Evolutionary conservation across 345 rosid genomes (phyloP).

Genomic region (Eucalyptus marginata): DNA sequence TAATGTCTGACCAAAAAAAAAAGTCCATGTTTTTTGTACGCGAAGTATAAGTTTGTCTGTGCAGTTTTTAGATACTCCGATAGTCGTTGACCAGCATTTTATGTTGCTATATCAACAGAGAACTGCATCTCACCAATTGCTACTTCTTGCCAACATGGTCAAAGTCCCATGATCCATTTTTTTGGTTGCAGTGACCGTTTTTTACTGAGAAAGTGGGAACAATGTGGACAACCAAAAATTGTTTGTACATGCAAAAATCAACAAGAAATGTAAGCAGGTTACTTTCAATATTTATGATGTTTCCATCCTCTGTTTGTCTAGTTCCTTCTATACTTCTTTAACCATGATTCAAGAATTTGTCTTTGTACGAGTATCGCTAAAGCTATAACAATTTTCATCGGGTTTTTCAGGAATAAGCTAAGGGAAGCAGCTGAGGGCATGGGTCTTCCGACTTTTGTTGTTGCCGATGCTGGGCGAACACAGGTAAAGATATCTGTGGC

Average conservation of each 20-base stretch:
- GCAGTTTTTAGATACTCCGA: not conserved
- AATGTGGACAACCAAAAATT: constrained; percentile 82
- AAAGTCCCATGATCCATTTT: not conserved
- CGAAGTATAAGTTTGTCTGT: not conserved
- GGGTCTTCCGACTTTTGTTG: constrained; percentile 86
- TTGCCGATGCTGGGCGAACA: constrained; percentile 96
- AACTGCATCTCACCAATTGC: not conserved
- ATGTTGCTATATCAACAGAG: not conserved
- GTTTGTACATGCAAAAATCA: constrained; percentile 76
- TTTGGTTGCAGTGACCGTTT: constrained; percentile 39
- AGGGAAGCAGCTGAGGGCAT: constrained; percentile 68
- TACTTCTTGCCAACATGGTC: not conserved
- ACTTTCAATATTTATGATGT: not conserved
- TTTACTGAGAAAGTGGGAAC: constrained; percentile 75
- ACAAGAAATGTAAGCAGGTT: constrained; percentile 80
- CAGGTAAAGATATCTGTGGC: constrained; percentile 29
- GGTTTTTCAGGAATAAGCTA: constrained; percentile 44
- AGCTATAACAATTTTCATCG: not conserved
- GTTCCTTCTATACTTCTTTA: not conserved
- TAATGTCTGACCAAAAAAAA: not conserved
- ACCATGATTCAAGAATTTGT: not conserved
- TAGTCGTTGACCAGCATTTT: not conserved
- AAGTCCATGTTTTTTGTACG: not conserved
- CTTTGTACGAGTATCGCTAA: not conserved
- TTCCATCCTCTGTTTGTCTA: not conserved